phyloP scores from a whole-genome alignment of 768 basidiomycete species.

The Tylopilus vinaceipallidus region DNA sequence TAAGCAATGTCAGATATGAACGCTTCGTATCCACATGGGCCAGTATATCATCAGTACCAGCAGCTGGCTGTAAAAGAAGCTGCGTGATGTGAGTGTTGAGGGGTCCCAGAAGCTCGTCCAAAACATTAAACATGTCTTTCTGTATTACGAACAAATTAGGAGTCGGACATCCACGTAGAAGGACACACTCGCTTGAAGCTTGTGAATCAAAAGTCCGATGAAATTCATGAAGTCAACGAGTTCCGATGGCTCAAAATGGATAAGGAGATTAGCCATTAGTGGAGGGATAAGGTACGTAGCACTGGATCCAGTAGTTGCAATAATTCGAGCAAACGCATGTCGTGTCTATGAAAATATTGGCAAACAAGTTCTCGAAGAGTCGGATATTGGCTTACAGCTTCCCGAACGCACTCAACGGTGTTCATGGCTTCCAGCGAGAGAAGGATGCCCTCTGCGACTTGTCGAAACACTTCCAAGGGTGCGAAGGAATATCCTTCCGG shows the following conservation, averaged over 20 bases:
- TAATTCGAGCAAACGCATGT: constrained; percentile 88
- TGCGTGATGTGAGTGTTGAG: constrained; percentile 79
- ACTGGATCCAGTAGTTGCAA: constrained; percentile 83
- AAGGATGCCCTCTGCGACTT: constrained; percentile 83
- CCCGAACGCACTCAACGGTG: constrained; percentile 79
- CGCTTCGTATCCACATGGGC: constrained; percentile 81
- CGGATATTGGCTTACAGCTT: constrained; percentile 64
- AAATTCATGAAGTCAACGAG: constrained; percentile 95
- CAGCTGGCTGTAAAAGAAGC: constrained; percentile 75
- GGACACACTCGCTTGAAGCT: constrained; percentile 65
- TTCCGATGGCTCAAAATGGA: constrained; percentile 89
- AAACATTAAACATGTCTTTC: constrained; percentile 82
- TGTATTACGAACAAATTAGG: constrained; percentile 29
- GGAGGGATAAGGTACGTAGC: constrained; percentile 86
- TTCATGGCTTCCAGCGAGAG: constrained; percentile 89
- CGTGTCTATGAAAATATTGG: constrained; percentile 59
- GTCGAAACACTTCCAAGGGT: constrained; percentile 74
- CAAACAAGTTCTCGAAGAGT: not conserved
- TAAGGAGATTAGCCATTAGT: constrained; percentile 86
- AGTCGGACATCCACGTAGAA: not conserved
- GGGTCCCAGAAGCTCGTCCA: constrained; percentile 88
- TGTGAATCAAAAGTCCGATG: constrained; percentile 86
- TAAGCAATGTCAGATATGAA: constrained; percentile 82
- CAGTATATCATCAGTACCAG: constrained; percentile 84
- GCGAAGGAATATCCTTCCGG: constrained; percentile 68